Percentiles rank a stretch among this genome's conserved stretches.
Evolutionary conservation across 1,284 basidiomycete genomes (phyloP).

Genomic region (Microbotryum scabiosae): DNA sequence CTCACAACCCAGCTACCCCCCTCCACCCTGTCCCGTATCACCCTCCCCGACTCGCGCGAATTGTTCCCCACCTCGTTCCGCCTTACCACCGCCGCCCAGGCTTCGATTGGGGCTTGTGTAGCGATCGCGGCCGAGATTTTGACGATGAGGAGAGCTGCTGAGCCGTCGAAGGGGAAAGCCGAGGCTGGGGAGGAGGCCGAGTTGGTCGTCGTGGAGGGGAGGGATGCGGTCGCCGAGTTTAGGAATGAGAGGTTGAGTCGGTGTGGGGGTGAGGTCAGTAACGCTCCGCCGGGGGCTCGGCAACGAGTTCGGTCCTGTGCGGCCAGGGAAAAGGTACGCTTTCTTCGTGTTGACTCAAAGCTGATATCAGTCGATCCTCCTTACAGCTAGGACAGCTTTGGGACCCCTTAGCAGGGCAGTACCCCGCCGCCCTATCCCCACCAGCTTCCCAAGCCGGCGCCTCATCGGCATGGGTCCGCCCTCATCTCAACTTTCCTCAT

Average conservation of each 20-base stretch:
- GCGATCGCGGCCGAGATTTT: constrained; percentile 8
- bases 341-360: not conserved
- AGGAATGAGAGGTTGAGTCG: constrained; percentile 42
- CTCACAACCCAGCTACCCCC: too few species aligned
- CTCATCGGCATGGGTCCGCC: not conserved
- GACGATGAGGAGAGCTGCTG: not conserved
- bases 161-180: too few species aligned
- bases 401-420: constrained; percentile 52
- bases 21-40: too few species aligned
- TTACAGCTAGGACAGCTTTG: constrained; percentile 39
- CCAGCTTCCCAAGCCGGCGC: too few species aligned
- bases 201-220: constrained; percentile 48
- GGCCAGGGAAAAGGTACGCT: constrained; percentile 47
- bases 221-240: constrained; percentile 54
- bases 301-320: constrained; percentile 42
- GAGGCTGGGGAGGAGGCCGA: not conserved
- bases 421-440: constrained; percentile 46
- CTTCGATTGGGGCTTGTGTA: constrained; percentile 25
- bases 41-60: not conserved
- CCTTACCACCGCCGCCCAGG: constrained; percentile 50
- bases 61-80: constrained; percentile 48
- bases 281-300: too few species aligned
- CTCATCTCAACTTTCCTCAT: not conserved
- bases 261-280: not conserved
- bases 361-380: too few species aligned